Percentiles rank a stretch among this genome's conserved stretches.
Evolutionary conservation across 1,284 basidiomycete species (phyloP).

Genomic region (Sphagnurus paluster): DNA sequence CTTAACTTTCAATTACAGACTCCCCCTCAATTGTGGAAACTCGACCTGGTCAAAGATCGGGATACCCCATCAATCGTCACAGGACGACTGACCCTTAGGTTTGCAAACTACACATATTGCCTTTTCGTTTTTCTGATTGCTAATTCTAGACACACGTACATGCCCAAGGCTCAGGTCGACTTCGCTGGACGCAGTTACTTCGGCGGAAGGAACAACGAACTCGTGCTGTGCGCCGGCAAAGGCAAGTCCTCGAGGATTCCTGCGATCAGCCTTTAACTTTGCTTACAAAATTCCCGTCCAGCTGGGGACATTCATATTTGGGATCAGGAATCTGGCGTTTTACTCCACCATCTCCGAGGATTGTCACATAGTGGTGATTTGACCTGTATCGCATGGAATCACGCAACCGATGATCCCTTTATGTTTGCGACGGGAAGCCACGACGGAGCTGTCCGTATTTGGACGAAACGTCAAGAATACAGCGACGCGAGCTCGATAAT

Average conservation of each 20-base stretch:
- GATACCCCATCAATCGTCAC: constrained; percentile 34
- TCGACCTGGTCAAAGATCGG: constrained; percentile 62
- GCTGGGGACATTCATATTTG: constrained; percentile 83
- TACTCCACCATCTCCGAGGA: constrained; percentile 65
- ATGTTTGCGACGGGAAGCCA: constrained; percentile 81
- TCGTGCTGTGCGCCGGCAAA: constrained; percentile 77
- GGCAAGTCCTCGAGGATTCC: constrained; percentile 32
- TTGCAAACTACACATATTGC: neutral
- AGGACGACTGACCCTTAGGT: constrained; percentile 50
- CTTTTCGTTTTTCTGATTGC: neutral
- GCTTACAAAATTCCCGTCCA: constrained; percentile 25
- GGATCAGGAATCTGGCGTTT: constrained; percentile 72
- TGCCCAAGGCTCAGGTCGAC: constrained; percentile 66
- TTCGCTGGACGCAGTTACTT: constrained; percentile 81
- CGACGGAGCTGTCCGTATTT: constrained; percentile 71
- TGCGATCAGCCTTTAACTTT: neutral
- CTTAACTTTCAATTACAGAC: constrained; percentile 41
- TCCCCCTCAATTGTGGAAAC: constrained; percentile 78
- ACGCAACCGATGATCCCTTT: constrained; percentile 61
- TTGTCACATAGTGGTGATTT: constrained; percentile 63
- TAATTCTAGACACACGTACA: constrained; percentile 58
- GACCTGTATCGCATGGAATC: constrained; percentile 79
- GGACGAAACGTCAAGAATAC: constrained; percentile 45
- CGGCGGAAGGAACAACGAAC: constrained; percentile 73
- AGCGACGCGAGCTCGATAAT: constrained; percentile 6